Base-by-base conservation (phyloP, 805 yeast species). In the Kuraishia capsulata region DNA sequence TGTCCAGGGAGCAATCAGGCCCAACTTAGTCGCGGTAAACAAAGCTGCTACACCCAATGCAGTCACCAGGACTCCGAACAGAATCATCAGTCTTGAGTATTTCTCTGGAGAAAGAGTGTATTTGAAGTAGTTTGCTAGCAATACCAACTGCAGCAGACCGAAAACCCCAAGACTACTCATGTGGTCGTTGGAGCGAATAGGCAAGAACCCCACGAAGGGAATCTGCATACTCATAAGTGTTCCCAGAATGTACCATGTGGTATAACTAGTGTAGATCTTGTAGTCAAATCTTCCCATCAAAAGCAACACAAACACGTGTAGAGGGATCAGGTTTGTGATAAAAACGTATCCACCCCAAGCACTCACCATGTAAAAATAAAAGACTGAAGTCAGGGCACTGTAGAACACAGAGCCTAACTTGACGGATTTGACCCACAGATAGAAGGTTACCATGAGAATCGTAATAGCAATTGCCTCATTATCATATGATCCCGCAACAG, bases 261-360 rank as follows among this genome's bases (percentile, higher is more conserved):
- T 79, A 62, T 94, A 92, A 19, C 97, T 84, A 16, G 94, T 78
- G 59, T 92, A 92, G 41, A 92, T 59, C 47, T 79, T 77, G 50
- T 79, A 79, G 49, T 75, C 75, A 62, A 88, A 92, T 54, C 98
- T 81, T 38, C 98, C 98, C 97, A 92, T 92, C 47, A 86, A 64
- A 38, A 92, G 63, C 56, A 92, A 69, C 36, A 87, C 89, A 54
- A 92, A 89, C 20, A 89, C 88, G 58, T 92, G 99, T 50, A 92
- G 69, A 35, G 98, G 98, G 52, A 92, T 87, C 70, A 94, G 78
- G 65, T 92, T 92, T 42, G 99, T 92, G 64, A 92, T 94, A 69
- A 92, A 92, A 38, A 94, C 99, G 57, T 92, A 92, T 20, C 99
- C 99, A 69, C 99, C 99, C 97, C 99, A 89, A 10, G 99, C 98